Conservation (phyloP, 768 basidiomycete species). For the Kwoniella newhampshirensis region DNA sequence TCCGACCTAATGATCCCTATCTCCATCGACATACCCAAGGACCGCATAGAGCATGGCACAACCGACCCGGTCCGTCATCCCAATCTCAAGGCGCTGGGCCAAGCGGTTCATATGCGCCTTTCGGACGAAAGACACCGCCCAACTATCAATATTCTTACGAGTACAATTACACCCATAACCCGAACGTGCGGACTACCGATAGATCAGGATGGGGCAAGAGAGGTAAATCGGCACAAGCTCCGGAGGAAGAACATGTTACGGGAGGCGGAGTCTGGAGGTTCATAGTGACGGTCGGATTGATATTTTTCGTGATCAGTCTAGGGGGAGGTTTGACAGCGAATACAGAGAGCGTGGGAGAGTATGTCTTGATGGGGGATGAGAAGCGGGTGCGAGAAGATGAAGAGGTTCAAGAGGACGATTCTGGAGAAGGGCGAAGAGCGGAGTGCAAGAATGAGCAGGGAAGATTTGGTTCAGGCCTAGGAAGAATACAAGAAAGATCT, state of each 20-base stretch:
- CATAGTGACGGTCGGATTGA: conserved; percentile 38
- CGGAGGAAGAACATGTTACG: conserved; percentile 11
- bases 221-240: conserved; percentile 19
- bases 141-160: conserved; percentile 19
- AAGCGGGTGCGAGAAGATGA: no score
- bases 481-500: no score
- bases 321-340: conserved; percentile 50
- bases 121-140: conserved; percentile 16
- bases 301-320: conserved; percentile 45
- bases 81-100: neutral
- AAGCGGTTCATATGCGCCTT: conserved; percentile 7
- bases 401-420: no score
- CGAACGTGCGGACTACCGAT: conserved; percentile 7
- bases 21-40: conserved; percentile 18
- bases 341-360: conserved; percentile 18
- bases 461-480: no score
- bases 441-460: no score
- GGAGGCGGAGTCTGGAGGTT: conserved; percentile 38
- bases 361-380: no score
- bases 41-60: conserved; percentile 20
- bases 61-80: no score
- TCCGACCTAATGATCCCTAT: conserved; percentile 16
- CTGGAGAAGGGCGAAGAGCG: neutral
- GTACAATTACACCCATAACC: conserved; percentile 15
- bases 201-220: neutral